These are phyloP conservation scores for Phellopilus nigrolimitatus DNA, from an alignment of 1,284 basidiomycete genomes.

Conservation along the genomic window DNA sequence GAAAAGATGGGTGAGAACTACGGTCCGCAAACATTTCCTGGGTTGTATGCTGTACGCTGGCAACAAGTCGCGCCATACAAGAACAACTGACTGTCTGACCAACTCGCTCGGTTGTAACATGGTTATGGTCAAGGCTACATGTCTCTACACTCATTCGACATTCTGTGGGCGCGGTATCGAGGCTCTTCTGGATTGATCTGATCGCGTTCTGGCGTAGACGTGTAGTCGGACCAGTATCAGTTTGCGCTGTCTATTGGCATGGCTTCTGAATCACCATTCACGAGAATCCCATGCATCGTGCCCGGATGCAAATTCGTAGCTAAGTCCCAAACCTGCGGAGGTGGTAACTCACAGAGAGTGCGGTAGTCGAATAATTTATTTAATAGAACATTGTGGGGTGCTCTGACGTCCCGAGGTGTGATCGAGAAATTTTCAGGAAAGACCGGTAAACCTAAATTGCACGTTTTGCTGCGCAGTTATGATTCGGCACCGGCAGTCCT, in stretches of 20 bases:
- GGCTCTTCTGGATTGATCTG: slow-evolving; percentile 1
- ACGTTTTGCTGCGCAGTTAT: too few species aligned
- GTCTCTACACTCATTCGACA: neutral
- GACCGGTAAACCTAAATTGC: too few species aligned
- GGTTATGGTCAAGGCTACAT: slow-evolving; percentile 10
- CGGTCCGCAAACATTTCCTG: neutral
- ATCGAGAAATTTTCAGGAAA: too few species aligned
- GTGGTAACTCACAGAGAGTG: too few species aligned
- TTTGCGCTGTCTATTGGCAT: neutral
- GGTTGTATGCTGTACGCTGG: slow-evolving; percentile 4
- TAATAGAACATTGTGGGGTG: too few species aligned
- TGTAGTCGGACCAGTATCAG: neutral
- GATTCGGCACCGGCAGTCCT: too few species aligned
- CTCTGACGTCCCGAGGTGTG: too few species aligned
- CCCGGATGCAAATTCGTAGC: too few species aligned
- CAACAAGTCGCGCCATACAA: neutral
- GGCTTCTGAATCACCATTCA: neutral
- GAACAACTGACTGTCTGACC: slow-evolving; percentile 1
- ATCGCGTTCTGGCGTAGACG: neutral
- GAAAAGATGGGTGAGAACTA: too few species aligned
- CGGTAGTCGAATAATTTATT: too few species aligned
- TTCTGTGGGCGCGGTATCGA: slow-evolving; percentile 11
- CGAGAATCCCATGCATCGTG: neutral
- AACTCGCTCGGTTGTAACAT: slow-evolving; percentile 5
- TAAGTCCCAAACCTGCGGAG: too few species aligned